Percentiles rank a stretch among this genome's conserved stretches.
Evolutionary conservation across 805 yeast genomes (phyloP).

Genomic region (Candida nemodendra): DNA sequence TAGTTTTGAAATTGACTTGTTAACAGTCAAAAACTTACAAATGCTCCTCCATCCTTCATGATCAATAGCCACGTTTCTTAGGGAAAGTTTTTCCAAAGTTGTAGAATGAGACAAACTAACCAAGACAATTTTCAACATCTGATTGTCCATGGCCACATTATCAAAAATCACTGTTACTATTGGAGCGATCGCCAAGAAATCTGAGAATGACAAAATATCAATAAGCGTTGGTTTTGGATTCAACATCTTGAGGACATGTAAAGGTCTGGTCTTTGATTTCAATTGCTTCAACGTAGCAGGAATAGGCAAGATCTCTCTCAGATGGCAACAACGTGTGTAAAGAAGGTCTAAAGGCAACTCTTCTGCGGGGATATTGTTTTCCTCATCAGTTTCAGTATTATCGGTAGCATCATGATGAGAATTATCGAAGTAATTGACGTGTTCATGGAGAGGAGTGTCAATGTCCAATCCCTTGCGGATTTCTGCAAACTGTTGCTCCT

Average conservation of each 20-base stretch:
- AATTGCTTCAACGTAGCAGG: slow-evolving; percentile 54
- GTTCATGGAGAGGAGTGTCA: slow-evolving; percentile 65
- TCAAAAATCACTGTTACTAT: slow-evolving; percentile 55
- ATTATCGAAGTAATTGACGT: slow-evolving; percentile 34
- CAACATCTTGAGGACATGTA: slow-evolving; percentile 53
- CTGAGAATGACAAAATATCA: slow-evolving; percentile 56
- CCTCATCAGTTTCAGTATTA: slow-evolving; percentile 20
- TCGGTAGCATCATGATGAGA: slow-evolving; percentile 7
- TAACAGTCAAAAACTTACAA: slow-evolving; percentile 47
- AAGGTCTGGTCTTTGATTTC: slow-evolving; percentile 48
- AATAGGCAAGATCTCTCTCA: slow-evolving; percentile 48
- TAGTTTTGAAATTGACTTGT: slow-evolving; percentile 44
- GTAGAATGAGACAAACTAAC: slow-evolving; percentile 43
- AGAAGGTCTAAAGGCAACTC: slow-evolving; percentile 45
- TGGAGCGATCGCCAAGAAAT: slow-evolving; percentile 55
- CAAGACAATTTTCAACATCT: slow-evolving; percentile 51
- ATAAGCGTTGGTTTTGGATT: slow-evolving; percentile 60
- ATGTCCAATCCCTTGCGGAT: slow-evolving; percentile 41
- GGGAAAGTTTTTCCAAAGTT: slow-evolving; percentile 49
- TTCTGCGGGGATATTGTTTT: slow-evolving; percentile 17
- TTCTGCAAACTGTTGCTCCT: slow-evolving; percentile 12
- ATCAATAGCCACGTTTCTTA: slow-evolving; percentile 56
- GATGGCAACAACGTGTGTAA: slow-evolving; percentile 50
- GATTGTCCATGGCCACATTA: slow-evolving; percentile 52
- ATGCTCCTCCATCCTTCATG: slow-evolving; percentile 48